Evolutionary conservation across 805 yeast genomes (phyloP), one percentile per base, ranked within the genome.

Genomic region (Candida adriatica): DNA sequence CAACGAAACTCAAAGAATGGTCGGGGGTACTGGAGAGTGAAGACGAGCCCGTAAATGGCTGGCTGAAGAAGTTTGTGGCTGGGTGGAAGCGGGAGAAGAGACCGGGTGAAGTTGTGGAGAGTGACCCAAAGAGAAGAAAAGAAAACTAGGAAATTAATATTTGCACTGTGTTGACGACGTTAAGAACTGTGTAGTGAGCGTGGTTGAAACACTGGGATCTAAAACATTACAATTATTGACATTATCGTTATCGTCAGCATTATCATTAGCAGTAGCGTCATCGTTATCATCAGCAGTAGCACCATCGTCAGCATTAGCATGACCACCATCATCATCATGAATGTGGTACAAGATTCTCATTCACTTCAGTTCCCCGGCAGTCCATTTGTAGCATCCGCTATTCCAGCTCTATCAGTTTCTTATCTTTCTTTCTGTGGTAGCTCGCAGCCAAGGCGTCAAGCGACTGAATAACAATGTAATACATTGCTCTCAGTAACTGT

Each of bases 381-480:
- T n/a, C 22, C 22, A 19, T 8, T 19, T 19, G 8, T 19, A 19
- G 11, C 22, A 11, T 8, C 11, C 11, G 22, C 22, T 19, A 19
- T 19, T 19, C 22, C 8, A 19, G 22, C 22, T 19, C 22, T 19
- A 11, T 11, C 10, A 19, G 11, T 19, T 11, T 19, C 10, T 11
- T 11, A 19, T 19, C 11, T 19, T 19, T 19, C 21, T 23, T 30
- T 14, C 31, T 21, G 13, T 35, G 35, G 11, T 37, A 31, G n/a
- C 31, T 13, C 17, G 36, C 37, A 13, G 38, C 31, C 21, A 42
- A 20, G 1, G 36, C 13, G 27, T 42, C 49, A 15, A 42, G 26
- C 3, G 30, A 23, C 11, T 32, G 23, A 6, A 42, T n/a, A 10
- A 38, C 17, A 8, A 45, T 13, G 16, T 21, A 24, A 25, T 42